These are phyloP conservation scores for Achaetomiella virescens DNA, from an alignment of 495 filamentous ascomycete genomes.

Conservation along the genomic window DNA sequence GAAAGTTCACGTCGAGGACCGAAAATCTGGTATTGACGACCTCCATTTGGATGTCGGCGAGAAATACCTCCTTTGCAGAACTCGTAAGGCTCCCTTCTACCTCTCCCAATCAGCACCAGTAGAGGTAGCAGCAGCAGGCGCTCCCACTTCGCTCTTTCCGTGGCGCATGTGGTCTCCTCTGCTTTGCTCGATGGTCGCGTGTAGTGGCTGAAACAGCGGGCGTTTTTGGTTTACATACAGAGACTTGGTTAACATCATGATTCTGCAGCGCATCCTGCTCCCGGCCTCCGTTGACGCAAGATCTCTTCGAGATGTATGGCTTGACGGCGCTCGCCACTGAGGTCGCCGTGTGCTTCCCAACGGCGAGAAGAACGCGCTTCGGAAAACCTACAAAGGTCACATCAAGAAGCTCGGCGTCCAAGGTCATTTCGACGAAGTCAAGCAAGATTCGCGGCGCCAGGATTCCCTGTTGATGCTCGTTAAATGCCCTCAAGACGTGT, in stretches of 20 bases:
- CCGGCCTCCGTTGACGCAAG: slow-evolving; percentile 39
- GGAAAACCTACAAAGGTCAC: slow-evolving; percentile 55
- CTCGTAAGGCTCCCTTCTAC: slow-evolving; percentile 52
- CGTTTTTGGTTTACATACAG: slow-evolving; percentile 16
- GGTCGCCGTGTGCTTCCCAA: slow-evolving; percentile 50
- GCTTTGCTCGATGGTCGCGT: not conserved
- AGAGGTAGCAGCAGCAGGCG: not conserved
- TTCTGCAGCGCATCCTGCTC: slow-evolving; percentile 41
- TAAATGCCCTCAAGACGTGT: slow-evolving; percentile 49
- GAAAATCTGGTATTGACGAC: slow-evolving; percentile 49
- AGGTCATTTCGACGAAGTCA: slow-evolving; percentile 48
- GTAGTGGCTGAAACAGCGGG: not conserved
- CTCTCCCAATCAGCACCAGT: slow-evolving; percentile 11
- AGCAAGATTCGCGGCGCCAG: slow-evolving; percentile 35
- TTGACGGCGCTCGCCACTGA: slow-evolving; percentile 44
- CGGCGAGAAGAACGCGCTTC: slow-evolving; percentile 50
- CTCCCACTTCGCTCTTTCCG: slow-evolving; percentile 4
- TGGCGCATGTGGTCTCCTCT: slow-evolving; percentile 2
- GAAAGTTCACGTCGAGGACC: slow-evolving; percentile 50
- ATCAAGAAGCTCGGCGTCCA: slow-evolving; percentile 49
- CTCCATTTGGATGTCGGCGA: slow-evolving; percentile 51
- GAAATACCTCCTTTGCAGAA: slow-evolving; percentile 55
- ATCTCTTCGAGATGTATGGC: slow-evolving; percentile 47
- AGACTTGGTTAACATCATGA: slow-evolving; percentile 45
- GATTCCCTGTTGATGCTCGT: slow-evolving; percentile 43